Evolutionary conservation across 2,329 filamentous ascomycete species (phyloP).

Genomic region (Diplodia scrobiculata): DNA sequence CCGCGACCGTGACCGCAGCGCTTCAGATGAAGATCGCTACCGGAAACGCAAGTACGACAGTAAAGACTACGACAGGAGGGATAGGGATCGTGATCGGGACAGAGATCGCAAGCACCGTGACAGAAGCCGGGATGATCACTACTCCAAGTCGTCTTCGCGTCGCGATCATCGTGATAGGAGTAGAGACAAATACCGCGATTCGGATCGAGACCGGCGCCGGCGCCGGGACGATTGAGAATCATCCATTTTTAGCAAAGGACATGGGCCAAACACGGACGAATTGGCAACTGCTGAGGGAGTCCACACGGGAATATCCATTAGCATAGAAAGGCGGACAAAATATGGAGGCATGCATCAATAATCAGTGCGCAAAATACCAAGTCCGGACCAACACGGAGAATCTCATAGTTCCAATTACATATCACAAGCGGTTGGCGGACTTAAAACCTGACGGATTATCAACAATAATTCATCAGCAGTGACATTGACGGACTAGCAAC

Average conservation of each 20-base stretch:
- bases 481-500: not conserved
- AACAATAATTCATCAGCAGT: not conserved
- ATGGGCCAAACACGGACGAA: not conserved
- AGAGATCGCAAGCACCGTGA: constrained; percentile 14
- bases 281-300: not conserved
- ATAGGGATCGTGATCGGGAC: constrained; percentile 22
- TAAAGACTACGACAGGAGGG: constrained; percentile 22
- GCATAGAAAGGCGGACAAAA: not conserved
- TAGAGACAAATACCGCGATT: constrained; percentile 19
- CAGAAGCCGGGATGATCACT: not conserved
- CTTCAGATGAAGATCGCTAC: constrained; percentile 21
- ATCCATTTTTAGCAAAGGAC: not conserved
- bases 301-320: too few relatives aligned
- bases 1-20: constrained; percentile 27
- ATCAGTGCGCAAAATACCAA: not conserved
- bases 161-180: constrained; percentile 11
- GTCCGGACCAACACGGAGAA: not conserved
- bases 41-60: constrained; percentile 22
- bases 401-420: not conserved
- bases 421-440: not conserved
- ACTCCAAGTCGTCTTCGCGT: constrained; percentile 19
- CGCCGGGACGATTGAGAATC: constrained; percentile 10
- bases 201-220: constrained; percentile 18
- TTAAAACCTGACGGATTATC: not conserved
- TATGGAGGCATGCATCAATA: not conserved